Evolutionary conservation across 1,284 basidiomycete species (phyloP), one percentile per base, ranked within the genome.

Genomic region (Austroboletus novae-zelandiae): DNA sequence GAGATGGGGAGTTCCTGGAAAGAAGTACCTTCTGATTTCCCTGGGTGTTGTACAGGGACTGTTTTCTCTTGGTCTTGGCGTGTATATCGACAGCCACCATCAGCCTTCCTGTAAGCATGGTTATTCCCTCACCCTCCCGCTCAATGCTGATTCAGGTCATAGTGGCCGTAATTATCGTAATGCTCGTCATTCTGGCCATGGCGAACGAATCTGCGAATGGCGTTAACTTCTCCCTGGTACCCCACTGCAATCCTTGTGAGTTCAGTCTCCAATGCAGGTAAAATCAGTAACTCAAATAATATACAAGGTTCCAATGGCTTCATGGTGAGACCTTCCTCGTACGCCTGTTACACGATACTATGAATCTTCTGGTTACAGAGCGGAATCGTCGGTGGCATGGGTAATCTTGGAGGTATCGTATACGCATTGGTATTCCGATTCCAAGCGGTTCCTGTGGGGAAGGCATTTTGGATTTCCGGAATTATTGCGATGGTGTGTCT

Each of bases 341-440:
- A 29, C 8, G 7, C 14, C 17, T 40, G 20, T 23, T 25, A 25
- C 9, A 20, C 31, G 23, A 39, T 3, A 27, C 7, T 6, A 45
- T 35, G 30, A 34, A 53, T 17, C 5, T 18, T 25, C 17, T 14
- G 14, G 3, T 14, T 27, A 14, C 43, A 69, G 73, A 75, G 71
- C 25, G 80, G 80, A 5, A 63, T 80, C 20, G 79, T 81, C 0
- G 80, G 81, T 4, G 73, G 65, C 4, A 70, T 74, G 47, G 81
- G 81, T 11, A 81, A 80, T 55, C 55, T 80, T 2, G 81, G 81
- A 4, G 81, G 80, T 1, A 69, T 82, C 27, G 41, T 77, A 18
- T 80, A 76, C 40, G 74, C 77, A 2, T 57, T 80, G 2, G 62
- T 79, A 14, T 80, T 79, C 57, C 69, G 80, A n/a, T 79, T 77